phyloP scores from a whole-genome alignment of 2,329 filamentous ascomycete genomes.

The Atkinsonella hypoxylon region DNA sequence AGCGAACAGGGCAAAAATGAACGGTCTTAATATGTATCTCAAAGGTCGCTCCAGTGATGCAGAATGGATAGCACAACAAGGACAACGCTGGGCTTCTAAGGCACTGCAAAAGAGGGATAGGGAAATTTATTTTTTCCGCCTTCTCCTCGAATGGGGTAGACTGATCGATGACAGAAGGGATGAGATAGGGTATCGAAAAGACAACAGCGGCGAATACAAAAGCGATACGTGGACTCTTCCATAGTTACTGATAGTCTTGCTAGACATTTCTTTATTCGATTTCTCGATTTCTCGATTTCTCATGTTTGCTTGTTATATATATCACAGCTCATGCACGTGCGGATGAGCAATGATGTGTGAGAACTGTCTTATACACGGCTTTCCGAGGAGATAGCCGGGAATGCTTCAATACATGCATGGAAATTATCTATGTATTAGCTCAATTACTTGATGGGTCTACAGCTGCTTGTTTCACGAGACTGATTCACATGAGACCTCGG shows the following conservation, averaged over 20 bases:
- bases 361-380: too few species aligned
- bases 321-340: too few species aligned
- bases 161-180: slow-evolving; percentile 50
- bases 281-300: not conserved
- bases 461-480: not conserved
- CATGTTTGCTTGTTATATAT: too few species aligned
- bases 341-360: too few species aligned
- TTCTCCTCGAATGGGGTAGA: slow-evolving; percentile 67
- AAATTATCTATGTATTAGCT: not conserved
- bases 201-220: slow-evolving; percentile 17
- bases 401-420: too few species aligned
- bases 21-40: slow-evolving; percentile 35
- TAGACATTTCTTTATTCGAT: not conserved
- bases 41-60: slow-evolving; percentile 38
- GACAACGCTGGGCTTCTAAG: slow-evolving; percentile 50
- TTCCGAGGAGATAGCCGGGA: too few species aligned
- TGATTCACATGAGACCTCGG: too few species aligned
- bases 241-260: not conserved
- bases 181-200: slow-evolving; percentile 25
- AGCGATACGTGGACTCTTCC: slow-evolving; percentile 18
- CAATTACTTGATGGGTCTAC: not conserved
- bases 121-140: slow-evolving; percentile 68
- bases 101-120: slow-evolving; percentile 61
- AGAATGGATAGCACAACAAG: slow-evolving; percentile 53
- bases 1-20: slow-evolving; percentile 26